Evolutionary conservation across 306 rosid species (phyloP), one percentile per base, ranked within the genome.

Genomic region (Coriaria nepalensis): DNA sequence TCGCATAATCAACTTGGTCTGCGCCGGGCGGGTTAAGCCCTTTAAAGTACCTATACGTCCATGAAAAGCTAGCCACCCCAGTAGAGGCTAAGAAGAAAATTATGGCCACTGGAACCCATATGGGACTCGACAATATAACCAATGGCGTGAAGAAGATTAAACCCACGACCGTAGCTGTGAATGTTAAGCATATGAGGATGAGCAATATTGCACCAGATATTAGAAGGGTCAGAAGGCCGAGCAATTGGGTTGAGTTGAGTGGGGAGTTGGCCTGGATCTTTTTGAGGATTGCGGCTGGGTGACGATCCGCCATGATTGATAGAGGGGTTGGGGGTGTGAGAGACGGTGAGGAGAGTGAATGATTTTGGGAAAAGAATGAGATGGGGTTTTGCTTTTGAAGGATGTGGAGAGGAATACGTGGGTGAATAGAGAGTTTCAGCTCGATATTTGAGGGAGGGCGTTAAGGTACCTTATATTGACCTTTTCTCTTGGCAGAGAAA

Each of bases 1-100:
- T 63, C 0, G 97, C 95, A 13, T 81, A 77, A 38, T 90, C 90
- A 35, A 90, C 54, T 40, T 73, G 68, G 45, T 79, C 87, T 36
- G 94, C 73, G 35, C 95, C 97, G 10, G 93, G 78, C 3, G 95
- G 97, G 52, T 90, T 72, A 52, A 81, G 57, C 0, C 97, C 97
- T 35, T 61, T 50, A 35, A 66, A 65, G 71, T 90, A 90, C 33
- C 73, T 75, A 60, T 81, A 79, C 37, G 52, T 64, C 97, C 97
- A 90, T 0, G 90, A 78, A 5, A 61, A 5, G 2, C 56, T 69
- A 0, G 71, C 82, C 4, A 84, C 58, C 0, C 49, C 84, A 0
- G 77, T 72, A 0, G 70, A n/a, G 12, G 32, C 0, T 34, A 77
- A 11, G 50, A 77, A 63, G 47, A 77, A 35, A 6, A 73, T 0